Evolutionary conservation across 73 alveolate species (phyloP).

Genomic region (Durusdinium trenchii): DNA sequence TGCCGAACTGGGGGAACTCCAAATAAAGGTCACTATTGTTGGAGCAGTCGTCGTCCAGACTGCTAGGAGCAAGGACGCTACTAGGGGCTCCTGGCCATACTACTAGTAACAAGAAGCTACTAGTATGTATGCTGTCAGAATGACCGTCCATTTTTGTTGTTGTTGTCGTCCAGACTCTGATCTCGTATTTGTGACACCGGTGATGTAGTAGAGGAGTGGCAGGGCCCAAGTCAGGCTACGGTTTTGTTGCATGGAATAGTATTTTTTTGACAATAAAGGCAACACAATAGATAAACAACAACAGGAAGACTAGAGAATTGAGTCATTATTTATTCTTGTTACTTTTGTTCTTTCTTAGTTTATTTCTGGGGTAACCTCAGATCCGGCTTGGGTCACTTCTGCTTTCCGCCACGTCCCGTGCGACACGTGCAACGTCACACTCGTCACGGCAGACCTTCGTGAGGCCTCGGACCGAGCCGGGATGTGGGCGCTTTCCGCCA

Average conservation of each 20-base stretch:
- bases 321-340: background rate
- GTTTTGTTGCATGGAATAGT: no score
- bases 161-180: no score
- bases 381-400: background rate
- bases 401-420: background rate
- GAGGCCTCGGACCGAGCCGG: slow-evolving; percentile 81
- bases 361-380: background rate
- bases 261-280: background rate
- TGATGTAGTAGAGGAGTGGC: no score
- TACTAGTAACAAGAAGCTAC: no score
- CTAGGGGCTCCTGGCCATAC: background rate
- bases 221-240: no score
- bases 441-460: background rate
- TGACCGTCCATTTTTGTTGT: background rate
- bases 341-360: background rate
- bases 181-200: no score
- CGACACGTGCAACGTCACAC: background rate
- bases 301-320: no score
- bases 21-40: background rate
- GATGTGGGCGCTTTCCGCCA: slow-evolving; percentile 76
- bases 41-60: background rate
- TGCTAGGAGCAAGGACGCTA: background rate
- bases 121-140: background rate
- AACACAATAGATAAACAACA: background rate
- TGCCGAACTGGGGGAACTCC: background rate